Evolutionary conservation across 2,329 filamentous ascomycete species (phyloP).

Genomic region (Tolypocladium album): DNA sequence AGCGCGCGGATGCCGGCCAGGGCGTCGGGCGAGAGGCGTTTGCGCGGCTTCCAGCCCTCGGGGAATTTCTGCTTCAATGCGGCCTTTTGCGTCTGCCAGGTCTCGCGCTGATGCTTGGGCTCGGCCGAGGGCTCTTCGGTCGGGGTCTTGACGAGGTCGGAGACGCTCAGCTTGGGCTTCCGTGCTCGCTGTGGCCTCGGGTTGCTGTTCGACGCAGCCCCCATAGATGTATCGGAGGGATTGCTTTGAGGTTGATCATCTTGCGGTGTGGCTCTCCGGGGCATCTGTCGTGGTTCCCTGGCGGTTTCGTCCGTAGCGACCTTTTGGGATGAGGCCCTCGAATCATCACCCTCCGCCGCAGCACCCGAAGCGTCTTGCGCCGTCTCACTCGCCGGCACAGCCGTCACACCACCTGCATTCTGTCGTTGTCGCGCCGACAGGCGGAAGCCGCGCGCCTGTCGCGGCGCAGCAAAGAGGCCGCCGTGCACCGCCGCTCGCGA

Average conservation of each 20-base stretch:
- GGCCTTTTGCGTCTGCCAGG: constrained; percentile 68
- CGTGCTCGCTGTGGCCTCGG: neutral
- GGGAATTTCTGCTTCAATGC: constrained; percentile 70
- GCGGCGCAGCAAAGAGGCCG: neutral
- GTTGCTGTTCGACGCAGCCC: neutral
- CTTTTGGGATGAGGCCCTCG: neutral
- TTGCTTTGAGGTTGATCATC: neutral
- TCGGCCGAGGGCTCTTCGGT: neutral
- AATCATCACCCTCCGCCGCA: neutral
- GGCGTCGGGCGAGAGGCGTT: constrained; percentile 84
- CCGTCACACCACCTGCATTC: constrained; percentile 2
- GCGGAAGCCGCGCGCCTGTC: constrained; percentile 7
- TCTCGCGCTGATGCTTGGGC: constrained; percentile 23
- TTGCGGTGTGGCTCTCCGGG: neutral
- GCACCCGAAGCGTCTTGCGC: neutral
- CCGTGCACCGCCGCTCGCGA: neutral
- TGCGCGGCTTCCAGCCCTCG: constrained; percentile 71
- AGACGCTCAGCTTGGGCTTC: neutral
- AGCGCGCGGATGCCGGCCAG: constrained; percentile 81
- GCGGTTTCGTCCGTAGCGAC: neutral
- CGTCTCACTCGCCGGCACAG: neutral
- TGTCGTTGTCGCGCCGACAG: constrained; percentile 9
- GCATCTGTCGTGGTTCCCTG: neutral
- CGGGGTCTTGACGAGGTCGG: neutral
- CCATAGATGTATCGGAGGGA: neutral